Percentiles rank a stretch among this genome's conserved stretches.
These are phyloP conservation scores for Eucalyptus sp. DNA, from an alignment of 345 rosid species.

Conservation along the genomic window DNA sequence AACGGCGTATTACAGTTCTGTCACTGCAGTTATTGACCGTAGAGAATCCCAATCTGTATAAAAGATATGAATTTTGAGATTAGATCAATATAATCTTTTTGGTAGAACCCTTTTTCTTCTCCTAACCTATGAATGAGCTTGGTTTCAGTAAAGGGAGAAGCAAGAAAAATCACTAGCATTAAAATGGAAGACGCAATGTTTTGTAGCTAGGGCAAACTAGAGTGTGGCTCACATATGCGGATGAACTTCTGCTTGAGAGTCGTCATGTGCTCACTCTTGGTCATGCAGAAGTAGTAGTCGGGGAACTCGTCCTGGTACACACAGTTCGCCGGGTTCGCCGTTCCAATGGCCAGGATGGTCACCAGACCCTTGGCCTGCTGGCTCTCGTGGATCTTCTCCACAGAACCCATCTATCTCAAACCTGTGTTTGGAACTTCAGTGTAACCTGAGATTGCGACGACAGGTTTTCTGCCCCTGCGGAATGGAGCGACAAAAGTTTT, in stretches of 20 bases:
- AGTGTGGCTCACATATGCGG: slow-evolving; percentile 2
- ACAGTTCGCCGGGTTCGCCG: background rate
- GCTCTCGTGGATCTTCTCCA: background rate
- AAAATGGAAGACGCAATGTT: background rate
- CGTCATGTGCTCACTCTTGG: background rate
- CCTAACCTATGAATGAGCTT: background rate
- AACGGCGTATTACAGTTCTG: background rate
- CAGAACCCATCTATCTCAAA: background rate
- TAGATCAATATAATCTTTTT: no score
- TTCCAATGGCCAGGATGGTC: slow-evolving; percentile 8
- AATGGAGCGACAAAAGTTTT: background rate
- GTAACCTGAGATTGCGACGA: no score
- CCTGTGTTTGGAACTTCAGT: background rate
- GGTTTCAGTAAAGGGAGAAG: background rate
- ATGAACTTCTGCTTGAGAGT: slow-evolving; percentile 4
- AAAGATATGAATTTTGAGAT: background rate
- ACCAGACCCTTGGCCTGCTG: background rate
- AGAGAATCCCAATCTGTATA: background rate
- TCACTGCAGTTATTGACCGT: background rate
- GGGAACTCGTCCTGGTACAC: background rate
- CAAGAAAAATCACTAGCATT: background rate
- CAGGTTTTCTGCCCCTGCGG: no score
- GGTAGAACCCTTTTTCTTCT: background rate
- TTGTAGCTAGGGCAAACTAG: background rate
- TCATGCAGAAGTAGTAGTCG: background rate